Conservation (phyloP, 108 stramenopile species). For the Skeletonema marinoi region DNA sequence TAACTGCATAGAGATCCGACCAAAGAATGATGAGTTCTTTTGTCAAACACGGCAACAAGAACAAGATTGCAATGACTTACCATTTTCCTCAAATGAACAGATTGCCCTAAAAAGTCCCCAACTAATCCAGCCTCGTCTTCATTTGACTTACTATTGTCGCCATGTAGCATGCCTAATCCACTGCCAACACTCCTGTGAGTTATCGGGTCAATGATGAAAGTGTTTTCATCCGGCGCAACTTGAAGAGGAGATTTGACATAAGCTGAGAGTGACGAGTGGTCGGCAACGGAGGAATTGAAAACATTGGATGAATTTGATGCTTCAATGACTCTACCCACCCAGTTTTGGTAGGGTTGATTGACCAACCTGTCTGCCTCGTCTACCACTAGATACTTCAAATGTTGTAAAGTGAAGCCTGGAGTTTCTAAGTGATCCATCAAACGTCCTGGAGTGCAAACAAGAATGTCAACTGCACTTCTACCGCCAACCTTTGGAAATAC, state of each 20-base stretch:
- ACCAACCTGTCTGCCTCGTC: slow-evolving; percentile 96
- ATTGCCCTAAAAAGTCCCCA: slow-evolving; percentile 21
- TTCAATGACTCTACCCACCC: slow-evolving; percentile 83
- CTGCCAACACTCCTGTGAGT: slow-evolving; percentile 46
- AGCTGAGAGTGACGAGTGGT: slow-evolving; percentile 10
- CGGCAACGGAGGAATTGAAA: slow-evolving; percentile 1
- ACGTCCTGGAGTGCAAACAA: slow-evolving; percentile 95
- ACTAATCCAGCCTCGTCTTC: slow-evolving; percentile 18
- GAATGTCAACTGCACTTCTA: slow-evolving; percentile 81
- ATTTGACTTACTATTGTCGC: not conserved
- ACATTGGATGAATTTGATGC: slow-evolving; percentile 47
- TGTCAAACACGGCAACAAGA: not conserved
- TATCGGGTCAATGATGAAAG: slow-evolving; percentile 46
- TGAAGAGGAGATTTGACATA: slow-evolving; percentile 44
- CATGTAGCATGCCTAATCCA: slow-evolving; percentile 28
- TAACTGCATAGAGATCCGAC: slow-evolving; percentile 76
- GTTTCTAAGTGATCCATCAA: slow-evolving; percentile 94
- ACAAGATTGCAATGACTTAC: not conserved
- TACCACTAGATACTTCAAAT: slow-evolving; percentile 89
- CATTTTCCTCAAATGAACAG: slow-evolving; percentile 44
- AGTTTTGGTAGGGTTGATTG: slow-evolving; percentile 92
- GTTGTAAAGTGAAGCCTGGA: slow-evolving; percentile 93
- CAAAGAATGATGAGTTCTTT: slow-evolving; percentile 34
- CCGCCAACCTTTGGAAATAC: slow-evolving; percentile 39
- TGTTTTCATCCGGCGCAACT: slow-evolving; percentile 31